Percentiles rank a stretch among this genome's conserved stretches.
Conservation (phyloP, 2,329 filamentous ascomycete species). For the Epichloe gansuensis region DNA sequence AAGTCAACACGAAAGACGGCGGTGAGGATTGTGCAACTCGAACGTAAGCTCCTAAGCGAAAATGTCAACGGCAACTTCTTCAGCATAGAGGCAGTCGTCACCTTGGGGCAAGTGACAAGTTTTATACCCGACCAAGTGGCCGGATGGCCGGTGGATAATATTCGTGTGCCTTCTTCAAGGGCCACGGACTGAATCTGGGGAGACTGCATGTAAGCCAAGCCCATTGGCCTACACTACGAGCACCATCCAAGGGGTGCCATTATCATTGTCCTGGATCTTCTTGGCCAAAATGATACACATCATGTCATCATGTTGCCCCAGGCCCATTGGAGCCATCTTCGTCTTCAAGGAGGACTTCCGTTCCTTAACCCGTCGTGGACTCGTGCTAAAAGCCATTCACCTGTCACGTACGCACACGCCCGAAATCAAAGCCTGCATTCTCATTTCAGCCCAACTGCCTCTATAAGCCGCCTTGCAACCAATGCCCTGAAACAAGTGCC, state of each 20-base stretch:
- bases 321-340: neutral
- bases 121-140: slow-evolving; percentile 2
- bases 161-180: neutral
- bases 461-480: slow-evolving; percentile 1
- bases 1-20: too few relatives aligned
- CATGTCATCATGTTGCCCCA: neutral
- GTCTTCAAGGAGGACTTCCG: neutral
- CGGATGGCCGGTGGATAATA: slow-evolving; percentile 1
- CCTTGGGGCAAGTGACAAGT: neutral
- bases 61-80: too few relatives aligned
- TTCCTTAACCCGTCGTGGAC: neutral
- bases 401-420: slow-evolving; percentile 5
- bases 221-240: slow-evolving; percentile 4
- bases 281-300: neutral
- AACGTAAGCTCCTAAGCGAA: too few relatives aligned
- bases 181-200: neutral
- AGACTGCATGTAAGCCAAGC: slow-evolving; percentile 3
- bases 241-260: slow-evolving; percentile 1
- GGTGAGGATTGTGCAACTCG: too few relatives aligned
- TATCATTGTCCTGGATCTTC: neutral
- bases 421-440: slow-evolving; percentile 4
- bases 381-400: neutral
- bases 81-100: too few relatives aligned
- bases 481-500: neutral
- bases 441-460: slow-evolving; percentile 6